Evolutionary conservation across 2,329 filamentous ascomycete genomes (phyloP), one percentile per base, ranked within the genome.

Genomic region (Aspergillus sp.): DNA sequence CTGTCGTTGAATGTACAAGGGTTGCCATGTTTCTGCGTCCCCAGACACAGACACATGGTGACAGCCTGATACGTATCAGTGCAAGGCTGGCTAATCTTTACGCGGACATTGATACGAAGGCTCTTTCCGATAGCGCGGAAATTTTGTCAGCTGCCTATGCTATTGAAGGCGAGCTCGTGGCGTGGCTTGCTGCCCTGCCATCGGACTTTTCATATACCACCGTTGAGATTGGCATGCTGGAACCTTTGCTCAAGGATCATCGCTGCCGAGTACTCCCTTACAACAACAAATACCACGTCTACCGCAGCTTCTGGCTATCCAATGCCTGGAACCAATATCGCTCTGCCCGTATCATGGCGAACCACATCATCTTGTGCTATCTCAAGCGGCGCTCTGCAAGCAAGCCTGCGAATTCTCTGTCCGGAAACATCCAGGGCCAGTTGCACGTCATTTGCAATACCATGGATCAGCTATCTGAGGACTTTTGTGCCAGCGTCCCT

Each of bases 241-340:
- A 57, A 11, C 35, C 58, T 1, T 64, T 64, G 8, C 60, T 72
- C 32, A 37, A 43, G 34, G 34, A 40, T 24, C n/a, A n/a, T n/a
- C 41, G 40, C 24, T 46, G 45, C n/a, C 43, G 47, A 15, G 36
- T 54, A 11, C 24, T 33, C 4, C 45, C 45, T 1, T 75, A 74
- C 38, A 61, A 66, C 12, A 64, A 66, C 8, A 60, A 64, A 33
- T 78, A 73, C 44, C 73, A 79, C 47, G 49, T 64, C 14, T 79
- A 79, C 43, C 51, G 53, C 11, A 66, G 70, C 39, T 65, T 74
- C 34, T 74, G 68, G 63, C 56, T 66, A 12, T 70, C 68, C 6
- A 64, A 69, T 15, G 62, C 72, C 25, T 78, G 71, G 71, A 74
- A 72, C 37, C 68, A 78, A 42, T 75, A 71, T 43, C 71, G 75